Evolutionary conservation across 345 rosid species (phyloP).

Genomic region (Lepidium africanum): DNA sequence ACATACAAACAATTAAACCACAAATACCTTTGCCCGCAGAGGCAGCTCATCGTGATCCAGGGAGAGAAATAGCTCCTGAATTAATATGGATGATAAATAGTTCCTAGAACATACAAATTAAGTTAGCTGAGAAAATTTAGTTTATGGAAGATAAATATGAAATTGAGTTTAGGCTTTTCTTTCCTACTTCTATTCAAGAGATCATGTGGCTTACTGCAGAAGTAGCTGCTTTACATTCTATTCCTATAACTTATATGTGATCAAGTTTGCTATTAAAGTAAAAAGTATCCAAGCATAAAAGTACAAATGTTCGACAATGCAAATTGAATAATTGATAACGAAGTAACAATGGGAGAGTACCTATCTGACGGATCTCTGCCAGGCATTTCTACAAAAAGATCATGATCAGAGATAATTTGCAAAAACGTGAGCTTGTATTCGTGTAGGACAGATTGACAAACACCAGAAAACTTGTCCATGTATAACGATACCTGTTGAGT

Average conservation of each 20-base stretch:
- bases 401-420: constrained; percentile 96
- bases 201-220: constrained; percentile 4
- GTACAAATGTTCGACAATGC: neutral
- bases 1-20: neutral
- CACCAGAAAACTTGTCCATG: constrained; percentile 97
- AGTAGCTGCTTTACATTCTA: constrained; percentile 1
- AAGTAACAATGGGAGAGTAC: constrained; percentile 29
- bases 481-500: constrained; percentile 84
- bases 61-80: constrained; percentile 92
- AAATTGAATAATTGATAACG: neutral
- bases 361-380: constrained; percentile 99
- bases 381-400: constrained; percentile 99
- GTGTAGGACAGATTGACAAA: constrained; percentile 88
- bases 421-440: constrained; percentile 95
- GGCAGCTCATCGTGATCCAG: constrained; percentile 98
- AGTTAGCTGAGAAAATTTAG: constrained; percentile 18
- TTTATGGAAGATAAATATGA: neutral
- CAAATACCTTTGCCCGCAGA: constrained; percentile 73
- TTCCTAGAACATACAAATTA: constrained; percentile 60
- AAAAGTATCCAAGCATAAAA: neutral
- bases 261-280: neutral
- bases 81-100: constrained; percentile 86
- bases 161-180: constrained; percentile 6
- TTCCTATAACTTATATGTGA: constrained; percentile 1
- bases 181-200: neutral